A percentile compares a stretch with the other conserved stretches of the same genome.
Evolutionary conservation across 1,139 yeast species (phyloP).

Genomic region (Pichia sp.): DNA sequence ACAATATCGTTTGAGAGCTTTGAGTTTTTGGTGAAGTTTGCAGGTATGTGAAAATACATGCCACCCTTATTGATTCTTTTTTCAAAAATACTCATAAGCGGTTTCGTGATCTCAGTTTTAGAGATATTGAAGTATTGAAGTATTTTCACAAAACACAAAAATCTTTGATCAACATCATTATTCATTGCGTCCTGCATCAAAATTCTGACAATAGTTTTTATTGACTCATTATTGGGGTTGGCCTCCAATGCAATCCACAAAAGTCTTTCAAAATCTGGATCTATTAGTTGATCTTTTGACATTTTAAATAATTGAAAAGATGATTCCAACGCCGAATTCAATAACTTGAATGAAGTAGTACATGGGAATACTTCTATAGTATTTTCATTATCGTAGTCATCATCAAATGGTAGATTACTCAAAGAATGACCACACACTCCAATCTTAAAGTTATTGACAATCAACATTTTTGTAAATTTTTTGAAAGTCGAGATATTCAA

Average conservation of each 20-base stretch:
- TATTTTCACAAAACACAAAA: conserved; percentile 31
- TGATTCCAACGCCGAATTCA: conserved; percentile 28
- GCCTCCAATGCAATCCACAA: conserved; percentile 36
- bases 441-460: conserved; percentile 23
- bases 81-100: conserved; percentile 20
- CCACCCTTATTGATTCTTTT: conserved; percentile 23
- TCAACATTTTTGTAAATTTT: conserved; percentile 18
- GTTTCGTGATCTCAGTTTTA: conserved; percentile 26
- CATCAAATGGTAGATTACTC: conserved; percentile 20
- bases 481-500: conserved; percentile 15
- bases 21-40: neutral
- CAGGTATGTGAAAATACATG: conserved; percentile 18
- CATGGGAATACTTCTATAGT: conserved; percentile 28
- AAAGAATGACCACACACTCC: conserved; percentile 22
- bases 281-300: conserved; percentile 24
- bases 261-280: conserved; percentile 26
- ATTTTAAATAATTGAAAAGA: conserved; percentile 30
- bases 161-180: conserved; percentile 11
- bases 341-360: conserved; percentile 28
- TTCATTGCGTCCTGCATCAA: conserved; percentile 24
- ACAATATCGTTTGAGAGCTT: neutral
- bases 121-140: conserved; percentile 29
- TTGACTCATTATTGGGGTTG: conserved; percentile 26
- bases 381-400: conserved; percentile 19
- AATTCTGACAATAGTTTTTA: conserved; percentile 20